phyloP scores from a whole-genome alignment of 73 alveolate genomes.

The Paramecium sexaurelia region DNA sequence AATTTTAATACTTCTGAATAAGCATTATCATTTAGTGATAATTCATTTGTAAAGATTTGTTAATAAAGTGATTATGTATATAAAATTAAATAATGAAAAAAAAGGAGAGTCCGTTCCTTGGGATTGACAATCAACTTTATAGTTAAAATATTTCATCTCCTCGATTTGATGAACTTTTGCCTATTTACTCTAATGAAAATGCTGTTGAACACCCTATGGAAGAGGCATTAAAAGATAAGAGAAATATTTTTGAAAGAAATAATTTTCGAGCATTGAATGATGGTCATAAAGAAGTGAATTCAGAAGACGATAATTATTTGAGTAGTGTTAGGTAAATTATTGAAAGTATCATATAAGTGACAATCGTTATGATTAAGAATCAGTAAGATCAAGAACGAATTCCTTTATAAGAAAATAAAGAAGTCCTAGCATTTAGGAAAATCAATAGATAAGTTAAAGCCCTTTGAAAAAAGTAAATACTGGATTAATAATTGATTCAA shows the following conservation, averaged over 20 bases:
- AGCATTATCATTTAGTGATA: not conserved
- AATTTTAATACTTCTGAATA: not conserved
- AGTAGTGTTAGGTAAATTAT: not conserved
- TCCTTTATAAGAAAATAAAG: not conserved
- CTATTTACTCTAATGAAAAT: not conserved
- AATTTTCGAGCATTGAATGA: not conserved
- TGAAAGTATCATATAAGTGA: not conserved
- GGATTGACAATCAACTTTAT: not conserved
- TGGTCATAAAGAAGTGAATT: not conserved
- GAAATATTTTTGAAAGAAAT: not conserved
- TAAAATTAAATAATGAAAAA: not conserved
- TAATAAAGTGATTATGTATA: not conserved
- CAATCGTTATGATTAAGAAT: not conserved
- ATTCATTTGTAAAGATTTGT: not conserved
- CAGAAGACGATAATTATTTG: not conserved
- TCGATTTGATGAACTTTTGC: not conserved
- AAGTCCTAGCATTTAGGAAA: not conserved
- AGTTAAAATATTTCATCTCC: not conserved
- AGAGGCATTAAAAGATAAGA: not conserved
- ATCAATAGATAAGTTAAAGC: not conserved
- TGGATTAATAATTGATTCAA: not conserved
- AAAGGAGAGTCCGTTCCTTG: not conserved
- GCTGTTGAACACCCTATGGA: not conserved
- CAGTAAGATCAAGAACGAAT: constrained; percentile 9
- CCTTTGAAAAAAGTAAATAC: not conserved